phyloP scores from a whole-genome alignment of 2,329 filamentous ascomycete species.

The Hypoxylon sp. region DNA sequence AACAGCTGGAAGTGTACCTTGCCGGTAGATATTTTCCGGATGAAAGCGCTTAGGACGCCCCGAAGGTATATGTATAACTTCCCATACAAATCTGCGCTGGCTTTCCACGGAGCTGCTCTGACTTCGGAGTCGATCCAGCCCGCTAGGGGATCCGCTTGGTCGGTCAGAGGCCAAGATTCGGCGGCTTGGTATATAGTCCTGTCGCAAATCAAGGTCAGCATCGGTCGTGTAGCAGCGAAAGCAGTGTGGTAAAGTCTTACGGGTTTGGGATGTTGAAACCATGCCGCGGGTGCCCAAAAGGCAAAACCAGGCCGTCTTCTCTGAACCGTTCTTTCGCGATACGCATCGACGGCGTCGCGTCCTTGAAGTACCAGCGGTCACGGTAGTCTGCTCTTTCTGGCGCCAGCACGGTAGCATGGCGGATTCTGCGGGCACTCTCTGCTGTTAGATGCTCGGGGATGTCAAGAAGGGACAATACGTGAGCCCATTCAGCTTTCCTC shows the following conservation, averaged over 20 bases:
- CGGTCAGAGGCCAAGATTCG: constrained; percentile 15
- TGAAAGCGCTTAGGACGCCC: constrained; percentile 10
- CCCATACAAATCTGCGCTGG: constrained; percentile 17
- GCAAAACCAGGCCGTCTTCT: constrained; percentile 42
- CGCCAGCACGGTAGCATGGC: constrained; percentile 6
- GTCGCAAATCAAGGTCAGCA: neutral
- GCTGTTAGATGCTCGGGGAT: constrained; percentile 10
- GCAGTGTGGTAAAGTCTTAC: constrained; percentile 5
- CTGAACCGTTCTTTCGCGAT: constrained; percentile 31
- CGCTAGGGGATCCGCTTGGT: constrained; percentile 13
- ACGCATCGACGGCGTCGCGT: constrained; percentile 24
- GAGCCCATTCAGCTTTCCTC: constrained; percentile 15
- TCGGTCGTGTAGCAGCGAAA: neutral
- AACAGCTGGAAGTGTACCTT: constrained; percentile 16
- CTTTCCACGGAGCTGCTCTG: constrained; percentile 1
- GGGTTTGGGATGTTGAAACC: constrained; percentile 28
- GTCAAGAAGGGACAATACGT: constrained; percentile 1
- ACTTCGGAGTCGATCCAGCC: constrained; percentile 20
- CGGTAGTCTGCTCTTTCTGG: constrained; percentile 21
- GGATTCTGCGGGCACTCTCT: constrained; percentile 39
- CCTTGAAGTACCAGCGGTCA: constrained; percentile 24
- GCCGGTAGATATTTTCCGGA: constrained; percentile 5
- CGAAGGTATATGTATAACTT: constrained; percentile 23
- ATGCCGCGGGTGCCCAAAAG: constrained; percentile 39
- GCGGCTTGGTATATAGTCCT: constrained; percentile 21